Conservation (phyloP, 75 land plant genomes). For the Pinus albicaulis region DNA sequence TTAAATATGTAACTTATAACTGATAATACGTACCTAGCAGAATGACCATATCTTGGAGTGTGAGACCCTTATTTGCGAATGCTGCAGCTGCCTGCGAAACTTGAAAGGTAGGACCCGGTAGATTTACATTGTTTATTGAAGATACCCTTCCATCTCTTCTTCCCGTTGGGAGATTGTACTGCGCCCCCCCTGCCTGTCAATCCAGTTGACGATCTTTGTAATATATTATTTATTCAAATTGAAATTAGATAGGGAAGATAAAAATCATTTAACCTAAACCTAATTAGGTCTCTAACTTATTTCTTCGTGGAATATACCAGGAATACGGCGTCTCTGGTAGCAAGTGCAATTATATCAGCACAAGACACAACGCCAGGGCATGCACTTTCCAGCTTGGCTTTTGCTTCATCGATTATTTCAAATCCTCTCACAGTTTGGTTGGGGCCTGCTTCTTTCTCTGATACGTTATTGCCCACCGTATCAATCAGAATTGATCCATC, state of each 20-base stretch:
- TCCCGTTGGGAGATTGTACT: slow-evolving; percentile 14
- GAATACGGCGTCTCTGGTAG: slow-evolving; percentile 21
- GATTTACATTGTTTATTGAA: background rate
- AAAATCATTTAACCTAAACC: no score
- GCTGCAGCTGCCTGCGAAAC: background rate
- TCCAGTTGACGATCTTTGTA: no score
- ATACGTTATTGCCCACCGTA: background rate
- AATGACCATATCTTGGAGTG: slow-evolving; percentile 14
- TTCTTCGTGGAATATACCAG: no score
- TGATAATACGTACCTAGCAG: slow-evolving; percentile 8
- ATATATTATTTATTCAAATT: no score
- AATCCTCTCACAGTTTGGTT: slow-evolving; percentile 17
- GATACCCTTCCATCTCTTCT: slow-evolving; percentile 14
- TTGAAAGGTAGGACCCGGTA: background rate
- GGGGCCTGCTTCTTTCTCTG: slow-evolving; percentile 23
- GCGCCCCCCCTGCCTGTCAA: slow-evolving; percentile 23
- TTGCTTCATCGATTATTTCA: slow-evolving; percentile 16
- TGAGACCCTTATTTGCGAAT: slow-evolving; percentile 9
- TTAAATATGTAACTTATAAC: no score
- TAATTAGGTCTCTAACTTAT: no score
- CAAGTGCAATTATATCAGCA: slow-evolving; percentile 23
- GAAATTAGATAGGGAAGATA: no score
- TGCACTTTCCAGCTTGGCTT: slow-evolving; percentile 12
- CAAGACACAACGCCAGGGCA: slow-evolving; percentile 23
- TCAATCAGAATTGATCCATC: slow-evolving; percentile 20